Percentiles rank a stretch among this genome's conserved stretches.
Evolutionary conservation across 352 stramenopile genomes (phyloP).

Genomic region (Phytophthora citrophthora): DNA sequence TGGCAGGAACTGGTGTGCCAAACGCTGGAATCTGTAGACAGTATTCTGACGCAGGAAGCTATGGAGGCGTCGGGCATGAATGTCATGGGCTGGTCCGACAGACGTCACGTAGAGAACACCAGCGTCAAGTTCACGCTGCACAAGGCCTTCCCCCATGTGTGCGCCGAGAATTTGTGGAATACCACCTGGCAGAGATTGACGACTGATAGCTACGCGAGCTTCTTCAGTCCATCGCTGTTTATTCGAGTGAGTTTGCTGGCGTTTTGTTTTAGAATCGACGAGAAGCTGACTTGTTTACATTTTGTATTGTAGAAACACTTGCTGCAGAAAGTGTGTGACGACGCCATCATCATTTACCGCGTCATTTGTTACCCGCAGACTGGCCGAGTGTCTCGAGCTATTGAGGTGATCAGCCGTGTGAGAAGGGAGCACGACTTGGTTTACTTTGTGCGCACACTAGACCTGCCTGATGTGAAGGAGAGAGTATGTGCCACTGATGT

Average conservation of each 20-base stretch:
- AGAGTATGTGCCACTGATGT: slow-evolving; percentile 35
- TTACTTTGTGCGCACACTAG: slow-evolving; percentile 51
- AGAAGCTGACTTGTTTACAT: neutral
- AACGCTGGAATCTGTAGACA: slow-evolving; percentile 41
- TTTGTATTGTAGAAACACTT: slow-evolving; percentile 40
- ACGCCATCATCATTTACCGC: slow-evolving; percentile 61
- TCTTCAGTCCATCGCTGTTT: slow-evolving; percentile 56
- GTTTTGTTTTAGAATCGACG: neutral
- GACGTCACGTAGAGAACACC: slow-evolving; percentile 43
- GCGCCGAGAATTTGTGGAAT: slow-evolving; percentile 49
- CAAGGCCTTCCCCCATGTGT: slow-evolving; percentile 56
- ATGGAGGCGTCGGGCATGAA: slow-evolving; percentile 43
- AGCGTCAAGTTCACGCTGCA: slow-evolving; percentile 58
- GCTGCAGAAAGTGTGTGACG: slow-evolving; percentile 49
- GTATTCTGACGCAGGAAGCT: slow-evolving; percentile 32
- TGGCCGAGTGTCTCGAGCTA: slow-evolving; percentile 42
- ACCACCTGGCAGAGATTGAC: slow-evolving; percentile 46
- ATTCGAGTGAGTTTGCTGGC: slow-evolving; percentile 40
- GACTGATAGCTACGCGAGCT: slow-evolving; percentile 53
- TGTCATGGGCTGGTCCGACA: slow-evolving; percentile 57
- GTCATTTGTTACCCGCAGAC: slow-evolving; percentile 54
- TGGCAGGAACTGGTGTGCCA: slow-evolving; percentile 46
- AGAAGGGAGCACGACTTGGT: slow-evolving; percentile 51
- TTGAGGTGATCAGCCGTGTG: slow-evolving; percentile 57
- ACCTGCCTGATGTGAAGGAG: slow-evolving; percentile 46